phyloP scores from a whole-genome alignment of 768 basidiomycete species.

The Vishniacozyma victoriae region DNA sequence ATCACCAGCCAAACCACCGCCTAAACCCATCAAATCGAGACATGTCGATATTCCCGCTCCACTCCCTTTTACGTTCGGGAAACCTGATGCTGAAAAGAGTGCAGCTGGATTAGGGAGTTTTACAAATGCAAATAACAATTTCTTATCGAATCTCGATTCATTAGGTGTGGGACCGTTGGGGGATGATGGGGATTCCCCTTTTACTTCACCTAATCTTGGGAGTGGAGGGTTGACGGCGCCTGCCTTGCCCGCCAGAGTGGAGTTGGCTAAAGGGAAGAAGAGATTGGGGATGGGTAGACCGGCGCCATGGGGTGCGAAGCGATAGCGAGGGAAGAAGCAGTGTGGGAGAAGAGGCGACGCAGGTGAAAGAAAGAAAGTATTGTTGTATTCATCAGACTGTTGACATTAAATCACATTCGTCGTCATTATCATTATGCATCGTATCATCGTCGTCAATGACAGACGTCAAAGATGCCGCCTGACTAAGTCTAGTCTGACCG shows the following conservation, averaged over 20 bases:
- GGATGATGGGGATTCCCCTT: slow-evolving; percentile 1
- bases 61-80: slow-evolving; percentile 32
- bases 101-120: slow-evolving; percentile 26
- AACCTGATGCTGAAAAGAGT: slow-evolving; percentile 2
- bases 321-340: too few species aligned
- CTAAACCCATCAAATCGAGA: slow-evolving; percentile 15
- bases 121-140: slow-evolving; percentile 17
- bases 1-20: slow-evolving; percentile 4
- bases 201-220: not conserved
- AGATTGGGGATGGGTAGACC: slow-evolving; percentile 38
- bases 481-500: too few species aligned
- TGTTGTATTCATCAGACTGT: too few species aligned
- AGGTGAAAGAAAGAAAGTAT: too few species aligned
- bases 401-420: too few species aligned
- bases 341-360: too few species aligned
- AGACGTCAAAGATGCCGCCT: too few species aligned
- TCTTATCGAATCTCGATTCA: slow-evolving; percentile 36
- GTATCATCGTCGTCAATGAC: too few species aligned
- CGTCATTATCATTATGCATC: too few species aligned
- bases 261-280: slow-evolving; percentile 25
- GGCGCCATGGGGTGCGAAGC: slow-evolving; percentile 35
- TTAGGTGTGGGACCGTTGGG: slow-evolving; percentile 28
- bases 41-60: slow-evolving; percentile 25
- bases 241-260: not conserved
- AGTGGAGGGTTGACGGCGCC: not conserved